A percentile compares a stretch with the other conserved stretches of the same genome.
Conservation (phyloP, 2,329 filamentous ascomycete genomes). For the Cladophialophora yegresii region DNA sequence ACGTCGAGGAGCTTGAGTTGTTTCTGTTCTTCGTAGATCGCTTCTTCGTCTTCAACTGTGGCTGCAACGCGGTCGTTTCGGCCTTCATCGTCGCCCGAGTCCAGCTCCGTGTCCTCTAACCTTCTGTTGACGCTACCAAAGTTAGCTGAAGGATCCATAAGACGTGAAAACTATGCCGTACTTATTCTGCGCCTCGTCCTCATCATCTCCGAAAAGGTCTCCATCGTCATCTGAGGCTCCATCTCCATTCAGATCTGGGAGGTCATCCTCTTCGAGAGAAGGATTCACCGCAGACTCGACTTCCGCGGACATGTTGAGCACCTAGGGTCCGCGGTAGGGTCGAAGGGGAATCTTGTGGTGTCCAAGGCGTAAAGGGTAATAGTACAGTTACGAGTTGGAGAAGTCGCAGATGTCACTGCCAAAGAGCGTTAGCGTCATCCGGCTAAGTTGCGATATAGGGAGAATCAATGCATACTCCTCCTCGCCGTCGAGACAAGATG, state of each 20-base stretch:
- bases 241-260: conserved; percentile 40
- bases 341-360: background rate
- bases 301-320: conserved; percentile 31
- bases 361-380: background rate
- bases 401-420: conserved; percentile 5
- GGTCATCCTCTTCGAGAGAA: conserved; percentile 14
- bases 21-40: conserved; percentile 48
- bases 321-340: background rate
- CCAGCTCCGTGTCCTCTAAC: conserved; percentile 63
- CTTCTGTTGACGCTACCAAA: conserved; percentile 43
- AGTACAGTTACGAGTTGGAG: background rate
- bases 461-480: conserved; percentile 10
- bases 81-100: conserved; percentile 64
- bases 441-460: conserved; percentile 19
- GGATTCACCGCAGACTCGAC: conserved; percentile 23
- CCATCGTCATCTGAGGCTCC: conserved; percentile 39
- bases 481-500: conserved; percentile 16
- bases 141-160: conserved; percentile 7
- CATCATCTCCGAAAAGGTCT: conserved; percentile 52
- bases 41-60: conserved; percentile 48
- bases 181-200: conserved; percentile 41
- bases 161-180: conserved; percentile 8
- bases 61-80: conserved; percentile 56
- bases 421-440: conserved; percentile 12
- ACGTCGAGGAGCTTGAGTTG: conserved; percentile 43